Conservation (phyloP, 2,329 filamentous ascomycete species). For the Lomentospora prolificans region DNA sequence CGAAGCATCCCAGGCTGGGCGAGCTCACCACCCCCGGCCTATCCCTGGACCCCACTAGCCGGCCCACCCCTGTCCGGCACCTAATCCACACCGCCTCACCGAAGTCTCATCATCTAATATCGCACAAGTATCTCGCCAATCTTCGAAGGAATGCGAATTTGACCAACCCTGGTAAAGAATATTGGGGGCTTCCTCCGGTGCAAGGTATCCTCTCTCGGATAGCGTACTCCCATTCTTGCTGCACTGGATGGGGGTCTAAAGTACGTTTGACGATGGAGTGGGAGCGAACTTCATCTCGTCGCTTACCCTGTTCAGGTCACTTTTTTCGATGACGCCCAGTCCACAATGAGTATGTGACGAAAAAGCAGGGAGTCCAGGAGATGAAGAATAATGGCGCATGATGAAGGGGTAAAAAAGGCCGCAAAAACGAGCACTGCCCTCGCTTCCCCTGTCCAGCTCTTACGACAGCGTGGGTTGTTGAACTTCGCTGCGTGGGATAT, state of each 20-base stretch:
- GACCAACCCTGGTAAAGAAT: not conserved
- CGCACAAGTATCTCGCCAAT: not conserved
- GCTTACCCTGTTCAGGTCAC: not conserved
- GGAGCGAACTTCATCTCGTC: no score
- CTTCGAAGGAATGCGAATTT: not conserved
- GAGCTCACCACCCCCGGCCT: not conserved
- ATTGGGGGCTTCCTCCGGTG: not conserved
- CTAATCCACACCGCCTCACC: slow-evolving; percentile 1
- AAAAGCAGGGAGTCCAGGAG: no score
- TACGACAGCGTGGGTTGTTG: no score
- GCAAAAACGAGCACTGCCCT: no score
- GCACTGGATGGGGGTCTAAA: not conserved
- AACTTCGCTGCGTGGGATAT: no score
- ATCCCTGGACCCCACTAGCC: not conserved
- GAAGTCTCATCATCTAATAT: not conserved
- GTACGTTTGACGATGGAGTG: no score
- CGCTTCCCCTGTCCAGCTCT: no score
- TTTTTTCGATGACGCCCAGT: no score
- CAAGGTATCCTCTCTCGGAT: not conserved
- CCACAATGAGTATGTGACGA: no score
- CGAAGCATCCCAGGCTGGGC: not conserved
- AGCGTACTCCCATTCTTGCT: not conserved
- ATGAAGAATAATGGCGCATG: no score
- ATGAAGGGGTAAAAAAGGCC: no score
- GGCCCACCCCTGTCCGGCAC: not conserved